Conservation (phyloP, 257 asterid species). For the Pogostemon cablin region DNA sequence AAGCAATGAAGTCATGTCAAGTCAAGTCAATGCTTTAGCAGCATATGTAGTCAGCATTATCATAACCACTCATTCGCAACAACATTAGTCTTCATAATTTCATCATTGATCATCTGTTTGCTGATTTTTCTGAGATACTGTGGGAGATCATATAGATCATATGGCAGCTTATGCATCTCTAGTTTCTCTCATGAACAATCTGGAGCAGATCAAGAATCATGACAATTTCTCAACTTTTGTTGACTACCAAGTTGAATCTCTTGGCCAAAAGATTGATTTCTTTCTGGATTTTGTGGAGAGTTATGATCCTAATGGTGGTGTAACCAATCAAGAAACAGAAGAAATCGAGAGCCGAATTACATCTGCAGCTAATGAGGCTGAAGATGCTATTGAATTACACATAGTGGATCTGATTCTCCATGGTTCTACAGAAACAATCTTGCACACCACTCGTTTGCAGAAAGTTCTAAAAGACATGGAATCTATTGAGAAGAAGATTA, state of each 20-base stretch:
- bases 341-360: constrained; percentile 7
- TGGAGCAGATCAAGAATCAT: neutral
- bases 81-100: no score
- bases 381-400: no score
- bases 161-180: neutral
- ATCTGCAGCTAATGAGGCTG: constrained; percentile 5
- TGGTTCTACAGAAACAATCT: neutral
- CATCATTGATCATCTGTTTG: no score
- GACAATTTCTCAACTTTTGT: neutral
- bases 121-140: no score
- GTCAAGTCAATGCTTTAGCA: no score
- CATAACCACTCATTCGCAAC: no score
- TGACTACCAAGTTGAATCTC: neutral
- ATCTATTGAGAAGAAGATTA: neutral
- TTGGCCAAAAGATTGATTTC: neutral
- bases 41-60: no score
- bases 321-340: neutral
- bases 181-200: neutral
- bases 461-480: neutral
- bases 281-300: constrained; percentile 4
- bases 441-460: neutral
- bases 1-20: no score
- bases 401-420: neutral
- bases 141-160: no score
- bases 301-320: neutral